Percentiles rank a stretch among this genome's conserved stretches.
Evolutionary conservation across 257 asterid species (phyloP).

Genomic region (Echium plantagineum): DNA sequence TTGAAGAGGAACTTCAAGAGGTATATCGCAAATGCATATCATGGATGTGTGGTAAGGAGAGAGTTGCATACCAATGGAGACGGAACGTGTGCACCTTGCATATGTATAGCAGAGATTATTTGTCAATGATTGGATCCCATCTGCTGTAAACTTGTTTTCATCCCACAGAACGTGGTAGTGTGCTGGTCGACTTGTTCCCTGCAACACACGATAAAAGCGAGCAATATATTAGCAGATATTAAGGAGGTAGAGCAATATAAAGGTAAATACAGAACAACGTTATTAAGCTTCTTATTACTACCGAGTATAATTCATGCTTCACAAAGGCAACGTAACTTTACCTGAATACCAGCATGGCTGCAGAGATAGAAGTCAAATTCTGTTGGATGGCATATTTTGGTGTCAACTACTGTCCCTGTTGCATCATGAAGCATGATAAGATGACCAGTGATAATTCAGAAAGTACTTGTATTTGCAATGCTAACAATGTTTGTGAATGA

Average conservation of each 20-base stretch:
- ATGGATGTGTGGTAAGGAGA: neutral
- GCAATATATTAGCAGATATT: too few relatives aligned
- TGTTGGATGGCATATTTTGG: conserved; percentile 94
- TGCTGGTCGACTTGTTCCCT: conserved; percentile 2
- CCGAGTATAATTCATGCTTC: neutral
- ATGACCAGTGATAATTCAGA: neutral
- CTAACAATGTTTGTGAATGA: neutral
- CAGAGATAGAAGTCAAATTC: conserved; percentile 94
- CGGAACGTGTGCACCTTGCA: conserved; percentile 11
- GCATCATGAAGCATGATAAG: neutral
- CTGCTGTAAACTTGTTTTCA: conserved; percentile 5
- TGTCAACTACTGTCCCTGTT: conserved; percentile 86
- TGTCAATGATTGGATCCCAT: conserved; percentile 4
- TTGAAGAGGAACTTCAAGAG: too few relatives aligned
- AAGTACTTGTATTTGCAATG: neutral
- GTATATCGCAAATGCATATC: neutral
- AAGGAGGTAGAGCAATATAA: neutral
- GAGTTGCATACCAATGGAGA: conserved; percentile 9
- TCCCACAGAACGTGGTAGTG: conserved; percentile 7
- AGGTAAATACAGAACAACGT: neutral
- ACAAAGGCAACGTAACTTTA: conserved; percentile 12
- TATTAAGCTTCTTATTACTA: neutral
- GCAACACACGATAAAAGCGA: neutral
- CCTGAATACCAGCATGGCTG: conserved; percentile 99
- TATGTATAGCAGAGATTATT: conserved; percentile 5